These are phyloP conservation scores for Trichocomaceae sp. DNA, from an alignment of 2,329 filamentous ascomycete genomes.

Conservation along the genomic window DNA sequence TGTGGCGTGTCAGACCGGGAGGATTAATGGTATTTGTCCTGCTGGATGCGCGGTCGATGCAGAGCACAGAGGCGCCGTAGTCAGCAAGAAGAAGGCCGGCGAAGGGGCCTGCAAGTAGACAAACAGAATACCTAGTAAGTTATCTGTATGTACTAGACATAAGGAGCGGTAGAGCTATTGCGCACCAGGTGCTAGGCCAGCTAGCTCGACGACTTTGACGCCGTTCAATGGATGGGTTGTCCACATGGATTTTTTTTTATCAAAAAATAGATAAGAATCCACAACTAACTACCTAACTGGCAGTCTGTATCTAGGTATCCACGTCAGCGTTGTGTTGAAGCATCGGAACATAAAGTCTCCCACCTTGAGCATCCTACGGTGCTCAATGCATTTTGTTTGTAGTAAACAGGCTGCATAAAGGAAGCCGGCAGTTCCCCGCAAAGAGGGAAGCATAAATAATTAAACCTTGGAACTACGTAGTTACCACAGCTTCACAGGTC, in stretches of 20 bases:
- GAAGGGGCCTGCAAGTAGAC: constrained; percentile 60
- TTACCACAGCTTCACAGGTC: no score
- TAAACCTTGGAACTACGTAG: no score
- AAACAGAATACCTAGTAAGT: constrained; percentile 6
- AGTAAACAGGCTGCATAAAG: neutral
- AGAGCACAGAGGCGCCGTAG: constrained; percentile 79
- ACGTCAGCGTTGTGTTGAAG: neutral
- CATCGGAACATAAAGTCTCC: neutral
- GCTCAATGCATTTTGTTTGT: neutral
- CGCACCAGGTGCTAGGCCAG: constrained; percentile 58
- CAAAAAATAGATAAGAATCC: neutral
- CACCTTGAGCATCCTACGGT: neutral
- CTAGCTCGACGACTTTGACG: constrained; percentile 60
- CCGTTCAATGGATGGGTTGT: constrained; percentile 45
- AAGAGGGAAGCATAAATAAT: neutral
- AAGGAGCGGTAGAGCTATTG: neutral
- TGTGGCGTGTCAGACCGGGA: constrained; percentile 65
- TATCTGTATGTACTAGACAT: neutral
- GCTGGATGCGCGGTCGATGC: constrained; percentile 61
- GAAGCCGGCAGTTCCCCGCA: no score
- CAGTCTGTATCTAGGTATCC: no score
- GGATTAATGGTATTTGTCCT: constrained; percentile 27
- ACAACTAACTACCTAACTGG: no score
- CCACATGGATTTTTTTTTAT: constrained; percentile 10
- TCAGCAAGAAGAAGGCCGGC: constrained; percentile 83